Percentiles rank a stretch among this genome's conserved stretches.
phyloP scores from a whole-genome alignment of 352 stramenopile species.

The Phytophthora tentaculata region DNA sequence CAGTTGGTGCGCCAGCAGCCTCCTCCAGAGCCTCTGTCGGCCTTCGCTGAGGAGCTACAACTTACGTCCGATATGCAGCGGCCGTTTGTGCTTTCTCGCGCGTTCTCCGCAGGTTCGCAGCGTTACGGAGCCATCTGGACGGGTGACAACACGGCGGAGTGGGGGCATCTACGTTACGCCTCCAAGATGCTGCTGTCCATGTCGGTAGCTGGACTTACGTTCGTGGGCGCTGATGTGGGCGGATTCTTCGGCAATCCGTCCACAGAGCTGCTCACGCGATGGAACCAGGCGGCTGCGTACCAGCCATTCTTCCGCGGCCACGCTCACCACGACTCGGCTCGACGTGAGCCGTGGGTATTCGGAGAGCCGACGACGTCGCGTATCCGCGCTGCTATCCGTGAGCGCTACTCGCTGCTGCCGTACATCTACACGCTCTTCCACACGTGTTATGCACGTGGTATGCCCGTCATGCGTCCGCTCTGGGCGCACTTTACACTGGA shows the following conservation, averaged over 20 bases:
- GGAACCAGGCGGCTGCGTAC: slow-evolving; percentile 96
- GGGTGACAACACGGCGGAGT: slow-evolving; percentile 97
- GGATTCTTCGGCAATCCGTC: slow-evolving; percentile 99
- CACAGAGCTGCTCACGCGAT: slow-evolving; percentile 96
- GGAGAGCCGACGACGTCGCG: slow-evolving; percentile 92
- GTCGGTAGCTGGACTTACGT: slow-evolving; percentile 95
- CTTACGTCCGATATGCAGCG: slow-evolving; percentile 71
- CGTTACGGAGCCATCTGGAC: slow-evolving; percentile 98
- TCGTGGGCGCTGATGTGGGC: slow-evolving; percentile 98
- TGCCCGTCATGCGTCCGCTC: slow-evolving; percentile 94
- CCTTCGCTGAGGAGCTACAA: slow-evolving; percentile 52
- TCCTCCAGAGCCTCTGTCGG: slow-evolving; percentile 37
- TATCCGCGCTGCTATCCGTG: slow-evolving; percentile 92
- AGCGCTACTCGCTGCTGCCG: slow-evolving; percentile 96
- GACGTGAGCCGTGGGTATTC: slow-evolving; percentile 98
- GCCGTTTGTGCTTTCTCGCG: slow-evolving; percentile 97
- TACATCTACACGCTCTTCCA: slow-evolving; percentile 95
- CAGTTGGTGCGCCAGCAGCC: slow-evolving; percentile 80
- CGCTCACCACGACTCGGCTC: slow-evolving; percentile 98
- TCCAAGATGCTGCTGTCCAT: slow-evolving; percentile 98
- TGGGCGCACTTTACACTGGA: slow-evolving; percentile 96
- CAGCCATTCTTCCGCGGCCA: slow-evolving; percentile 99
- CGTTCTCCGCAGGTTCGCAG: slow-evolving; percentile 99
- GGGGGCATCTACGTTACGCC: slow-evolving; percentile 95
- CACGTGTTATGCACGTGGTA: slow-evolving; percentile 54